phyloP scores from a whole-genome alignment of 1,284 basidiomycete species.

The Apiotrichum laibachii region DNA sequence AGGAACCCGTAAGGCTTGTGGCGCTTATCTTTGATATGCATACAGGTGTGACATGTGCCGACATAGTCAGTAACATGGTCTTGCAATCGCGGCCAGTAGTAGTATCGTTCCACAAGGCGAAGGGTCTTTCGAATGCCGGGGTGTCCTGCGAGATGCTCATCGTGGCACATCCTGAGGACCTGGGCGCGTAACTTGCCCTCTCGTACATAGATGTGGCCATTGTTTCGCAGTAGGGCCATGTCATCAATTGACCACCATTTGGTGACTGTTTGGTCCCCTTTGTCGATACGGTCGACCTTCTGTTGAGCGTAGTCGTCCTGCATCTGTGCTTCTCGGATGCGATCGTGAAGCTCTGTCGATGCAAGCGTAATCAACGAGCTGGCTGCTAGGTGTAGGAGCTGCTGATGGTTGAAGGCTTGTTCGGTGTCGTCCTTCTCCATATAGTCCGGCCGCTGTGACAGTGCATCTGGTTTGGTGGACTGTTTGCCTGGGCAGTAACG shows the following conservation, averaged over 20 bases:
- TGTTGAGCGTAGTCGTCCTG: not conserved
- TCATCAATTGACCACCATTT: too few relatives aligned
- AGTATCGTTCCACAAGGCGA: constrained; percentile 28
- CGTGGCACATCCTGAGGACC: constrained; percentile 31
- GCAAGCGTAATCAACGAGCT: not conserved
- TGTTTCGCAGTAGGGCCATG: too few relatives aligned
- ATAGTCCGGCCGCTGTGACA: constrained; percentile 45
- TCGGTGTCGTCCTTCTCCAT: not conserved
- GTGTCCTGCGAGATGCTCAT: constrained; percentile 47
- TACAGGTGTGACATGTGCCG: constrained; percentile 50
- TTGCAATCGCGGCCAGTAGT: constrained; percentile 31
- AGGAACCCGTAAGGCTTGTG: constrained; percentile 47
- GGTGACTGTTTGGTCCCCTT: too few relatives aligned
- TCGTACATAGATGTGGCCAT: constrained; percentile 10
- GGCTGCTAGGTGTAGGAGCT: not conserved
- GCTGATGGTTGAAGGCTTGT: not conserved
- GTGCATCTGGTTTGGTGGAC: constrained; percentile 49
- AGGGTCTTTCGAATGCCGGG: constrained; percentile 52
- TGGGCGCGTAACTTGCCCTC: not conserved
- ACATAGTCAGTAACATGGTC: constrained; percentile 31
- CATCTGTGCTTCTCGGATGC: not conserved
- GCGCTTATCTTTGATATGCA: constrained; percentile 48
- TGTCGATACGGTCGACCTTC: too few relatives aligned
- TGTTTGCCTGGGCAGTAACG: constrained; percentile 50
- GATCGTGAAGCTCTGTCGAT: not conserved